Base-by-base conservation (phyloP, 176 grass and related monocot genomes). In the Aegilops umbellulata region DNA sequence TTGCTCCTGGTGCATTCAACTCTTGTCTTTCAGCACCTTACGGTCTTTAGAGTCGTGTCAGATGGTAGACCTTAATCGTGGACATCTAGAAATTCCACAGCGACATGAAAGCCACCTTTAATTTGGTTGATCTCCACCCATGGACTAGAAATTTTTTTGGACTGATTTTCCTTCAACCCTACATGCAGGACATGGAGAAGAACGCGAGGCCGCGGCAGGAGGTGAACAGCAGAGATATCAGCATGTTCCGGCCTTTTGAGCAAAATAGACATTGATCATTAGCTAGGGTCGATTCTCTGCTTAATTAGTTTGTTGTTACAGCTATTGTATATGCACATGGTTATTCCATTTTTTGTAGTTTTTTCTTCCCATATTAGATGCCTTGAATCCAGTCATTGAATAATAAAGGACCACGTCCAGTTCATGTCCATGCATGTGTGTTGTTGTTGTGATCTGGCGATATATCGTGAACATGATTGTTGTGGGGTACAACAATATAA, bases 121-220 rank as follows among this genome's bases (percentile, higher is more conserved):
- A 69, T 25, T 60, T 17, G n/a, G 87, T 65, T 49, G 68, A 63
- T 34, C 36, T 58, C 32, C 15, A 10, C 24, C 34, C 5, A 19
- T 11, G 58, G 34, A 38, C 15, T 60, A 23, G 61, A 8, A 38
- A 38, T 20, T 76, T 15, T 7, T 7, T 9, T 49, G 2, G 14
- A n/a, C 51, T 87, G 36, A 22, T 17, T 7, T 41, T 11, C 17
- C 10, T 60, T 23, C 4, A 13, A 65, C 20, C 5, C 12, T 49
- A 49, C 34, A 29, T 77, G 86, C 91, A 98, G 95, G 26, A 63
- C 22, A 38, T 60, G 22, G 70, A 84, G 69, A 84, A 86, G 20
- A 98, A 98, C 87, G 83, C 95, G 58, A 90, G 95, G 73, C 95
- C 95, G 0, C 15, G 39, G 36, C 95, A 95, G 82, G 39, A 80